phyloP scores from a whole-genome alignment of 1,284 basidiomycete genomes.

The Hymenochaete sp. region DNA sequence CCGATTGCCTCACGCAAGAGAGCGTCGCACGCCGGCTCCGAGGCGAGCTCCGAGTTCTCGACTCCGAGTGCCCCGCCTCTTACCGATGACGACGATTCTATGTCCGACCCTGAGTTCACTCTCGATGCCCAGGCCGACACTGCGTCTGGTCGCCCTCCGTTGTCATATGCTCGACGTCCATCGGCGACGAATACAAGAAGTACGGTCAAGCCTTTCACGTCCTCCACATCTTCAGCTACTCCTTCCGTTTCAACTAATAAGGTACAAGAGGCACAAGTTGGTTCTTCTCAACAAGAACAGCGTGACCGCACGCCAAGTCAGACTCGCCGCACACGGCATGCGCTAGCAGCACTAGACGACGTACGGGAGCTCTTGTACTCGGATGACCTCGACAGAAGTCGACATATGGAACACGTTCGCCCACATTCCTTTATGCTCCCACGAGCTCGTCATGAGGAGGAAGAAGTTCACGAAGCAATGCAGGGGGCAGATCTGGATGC shows the following conservation, averaged over 20 bases:
- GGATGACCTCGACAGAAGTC: neutral
- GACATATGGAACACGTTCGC: neutral
- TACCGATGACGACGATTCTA: constrained; percentile 39
- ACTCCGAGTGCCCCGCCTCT: constrained; percentile 46
- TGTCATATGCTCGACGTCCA: constrained; percentile 61
- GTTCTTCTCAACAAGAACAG: too few relatives aligned
- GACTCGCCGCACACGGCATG: too few relatives aligned
- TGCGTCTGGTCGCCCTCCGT: constrained; percentile 20
- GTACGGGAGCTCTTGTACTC: neutral
- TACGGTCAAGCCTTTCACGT: constrained; percentile 22
- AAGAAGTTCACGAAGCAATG: neutral
- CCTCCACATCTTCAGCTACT: constrained; percentile 1
- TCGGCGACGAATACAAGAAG: constrained; percentile 62
- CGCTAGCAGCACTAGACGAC: neutral
- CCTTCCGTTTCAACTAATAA: neutral
- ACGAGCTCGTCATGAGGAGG: neutral
- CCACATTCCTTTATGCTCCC: neutral
- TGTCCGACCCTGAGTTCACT: constrained; percentile 27
- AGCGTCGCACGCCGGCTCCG: constrained; percentile 42
- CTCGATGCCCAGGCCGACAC: constrained; percentile 30
- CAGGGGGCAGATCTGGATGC: neutral
- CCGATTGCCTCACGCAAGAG: constrained; percentile 38
- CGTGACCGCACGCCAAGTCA: too few relatives aligned
- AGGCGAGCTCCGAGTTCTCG: constrained; percentile 52
- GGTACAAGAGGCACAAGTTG: too few relatives aligned